Evolutionary conservation across 2,329 filamentous ascomycete genomes (phyloP).

Genomic region (Trichoderma endophyticum): DNA sequence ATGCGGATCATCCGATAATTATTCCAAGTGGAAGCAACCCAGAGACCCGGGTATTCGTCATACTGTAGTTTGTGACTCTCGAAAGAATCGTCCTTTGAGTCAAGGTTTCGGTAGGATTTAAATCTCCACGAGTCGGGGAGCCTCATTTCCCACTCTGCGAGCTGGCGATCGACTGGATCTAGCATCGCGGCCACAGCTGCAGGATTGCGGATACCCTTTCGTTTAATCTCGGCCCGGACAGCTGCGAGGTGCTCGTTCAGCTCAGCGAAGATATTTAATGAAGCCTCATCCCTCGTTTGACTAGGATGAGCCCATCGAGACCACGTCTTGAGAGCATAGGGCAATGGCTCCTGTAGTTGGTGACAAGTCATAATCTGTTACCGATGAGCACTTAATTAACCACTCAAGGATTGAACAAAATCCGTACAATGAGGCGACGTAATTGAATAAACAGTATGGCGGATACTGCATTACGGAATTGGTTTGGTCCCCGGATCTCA

Average conservation of each 20-base stretch:
- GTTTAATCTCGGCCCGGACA: neutral
- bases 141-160: neutral
- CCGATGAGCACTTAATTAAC: neutral
- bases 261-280: neutral
- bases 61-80: neutral
- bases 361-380: neutral
- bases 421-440: neutral
- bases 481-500: constrained; percentile 22
- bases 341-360: neutral
- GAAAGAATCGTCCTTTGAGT: neutral
- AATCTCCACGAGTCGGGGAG: neutral
- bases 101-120: neutral
- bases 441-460: neutral
- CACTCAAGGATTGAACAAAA: neutral
- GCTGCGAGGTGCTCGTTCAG: neutral
- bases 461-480: constrained; percentile 15
- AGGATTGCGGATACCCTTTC: neutral
- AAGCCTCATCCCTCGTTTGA: neutral
- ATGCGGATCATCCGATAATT: neutral
- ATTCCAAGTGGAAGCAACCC: neutral
- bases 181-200: neutral
- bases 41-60: neutral
- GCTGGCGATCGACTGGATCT: neutral
- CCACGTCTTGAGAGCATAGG: neutral
- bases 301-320: neutral